Evolutionary conservation across 495 filamentous ascomycete species (phyloP).

Genomic region (Pyrenula massariospora): DNA sequence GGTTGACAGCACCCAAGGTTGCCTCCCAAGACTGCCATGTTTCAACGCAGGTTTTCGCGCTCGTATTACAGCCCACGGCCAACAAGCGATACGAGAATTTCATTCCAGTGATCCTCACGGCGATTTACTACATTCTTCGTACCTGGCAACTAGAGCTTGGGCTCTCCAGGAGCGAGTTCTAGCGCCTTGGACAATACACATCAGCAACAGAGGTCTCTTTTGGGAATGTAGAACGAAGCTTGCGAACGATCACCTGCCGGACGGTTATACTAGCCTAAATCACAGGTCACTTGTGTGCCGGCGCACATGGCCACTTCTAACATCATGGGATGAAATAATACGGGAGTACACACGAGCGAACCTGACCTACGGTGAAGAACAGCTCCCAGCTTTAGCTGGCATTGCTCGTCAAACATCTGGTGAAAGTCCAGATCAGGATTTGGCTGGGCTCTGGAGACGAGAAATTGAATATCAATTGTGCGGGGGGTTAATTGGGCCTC

Average conservation of each 20-base stretch:
- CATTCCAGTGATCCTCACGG: background rate
- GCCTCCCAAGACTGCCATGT: background rate
- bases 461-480: background rate
- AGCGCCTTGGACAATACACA: constrained; percentile 5
- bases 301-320: background rate
- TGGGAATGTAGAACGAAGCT: constrained; percentile 7
- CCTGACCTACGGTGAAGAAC: background rate
- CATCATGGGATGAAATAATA: background rate
- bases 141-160: constrained; percentile 3
- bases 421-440: background rate
- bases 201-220: background rate
- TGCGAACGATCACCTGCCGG: background rate
- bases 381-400: background rate
- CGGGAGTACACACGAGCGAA: background rate
- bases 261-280: background rate
- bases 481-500: background rate
- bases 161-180: constrained; percentile 10
- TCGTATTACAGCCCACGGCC: background rate
- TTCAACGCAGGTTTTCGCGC: background rate
- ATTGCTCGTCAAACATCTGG: background rate
- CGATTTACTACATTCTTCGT: background rate
- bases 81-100: background rate
- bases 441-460: constrained; percentile 1
- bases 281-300: background rate
- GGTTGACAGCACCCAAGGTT: background rate